Conservation (phyloP, 2,329 filamentous ascomycete species). For the Erysiphe pulchra region DNA sequence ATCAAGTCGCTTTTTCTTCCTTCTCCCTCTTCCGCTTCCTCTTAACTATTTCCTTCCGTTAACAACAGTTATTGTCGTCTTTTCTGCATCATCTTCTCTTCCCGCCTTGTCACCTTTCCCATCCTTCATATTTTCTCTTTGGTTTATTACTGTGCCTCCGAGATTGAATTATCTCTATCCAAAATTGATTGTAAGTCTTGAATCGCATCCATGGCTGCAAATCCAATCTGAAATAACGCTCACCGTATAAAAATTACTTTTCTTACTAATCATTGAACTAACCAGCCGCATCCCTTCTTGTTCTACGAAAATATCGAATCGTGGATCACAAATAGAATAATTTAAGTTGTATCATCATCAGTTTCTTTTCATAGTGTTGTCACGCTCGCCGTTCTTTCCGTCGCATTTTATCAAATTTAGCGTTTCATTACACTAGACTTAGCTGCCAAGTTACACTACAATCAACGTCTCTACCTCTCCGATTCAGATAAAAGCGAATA, state of each 20-base stretch:
- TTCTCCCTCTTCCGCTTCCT: slow-evolving; percentile 9
- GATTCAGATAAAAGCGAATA: neutral
- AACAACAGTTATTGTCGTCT: slow-evolving; percentile 1
- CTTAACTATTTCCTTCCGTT: slow-evolving; percentile 10
- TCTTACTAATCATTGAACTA: neutral
- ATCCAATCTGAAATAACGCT: neutral
- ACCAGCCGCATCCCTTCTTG: neutral
- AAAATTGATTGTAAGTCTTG: neutral
- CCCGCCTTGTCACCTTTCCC: slow-evolving; percentile 3
- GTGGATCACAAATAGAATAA: neutral
- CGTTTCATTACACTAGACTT: neutral
- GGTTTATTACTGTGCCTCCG: slow-evolving; percentile 9
- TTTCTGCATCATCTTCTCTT: slow-evolving; percentile 4
- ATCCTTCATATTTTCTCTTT: slow-evolving; percentile 1
- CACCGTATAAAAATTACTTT: neutral
- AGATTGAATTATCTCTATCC: slow-evolving; percentile 6
- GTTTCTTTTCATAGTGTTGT: neutral
- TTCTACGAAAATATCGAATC: neutral
- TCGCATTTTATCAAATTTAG: slow-evolving; percentile 1
- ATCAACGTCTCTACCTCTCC: neutral
- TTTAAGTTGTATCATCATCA: neutral
- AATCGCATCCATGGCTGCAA: neutral
- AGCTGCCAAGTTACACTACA: neutral
- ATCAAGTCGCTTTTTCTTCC: slow-evolving; percentile 5
- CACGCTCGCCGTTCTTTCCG: slow-evolving; percentile 4